Base-by-base conservation (phyloP, 2,329 filamentous ascomycete species). In the Fusarium palustre region DNA sequence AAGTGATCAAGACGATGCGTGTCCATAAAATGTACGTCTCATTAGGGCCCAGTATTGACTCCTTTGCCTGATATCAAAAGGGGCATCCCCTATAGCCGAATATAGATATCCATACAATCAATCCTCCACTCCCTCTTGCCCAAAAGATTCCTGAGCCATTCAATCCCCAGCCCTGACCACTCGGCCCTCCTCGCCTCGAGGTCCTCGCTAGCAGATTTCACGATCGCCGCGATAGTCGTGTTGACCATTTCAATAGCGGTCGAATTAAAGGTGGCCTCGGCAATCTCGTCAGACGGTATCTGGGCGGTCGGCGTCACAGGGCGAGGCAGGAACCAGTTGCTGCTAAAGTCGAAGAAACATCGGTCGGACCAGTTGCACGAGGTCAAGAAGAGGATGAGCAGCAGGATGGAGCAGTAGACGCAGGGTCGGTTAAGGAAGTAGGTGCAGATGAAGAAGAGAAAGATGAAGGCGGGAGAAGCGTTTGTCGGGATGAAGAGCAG, bases 341-440 rank as follows among this genome's bases (percentile, higher is more conserved):
- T 92, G 77, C 84, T 87, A 75, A 97, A 92, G 83, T 98, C 95
- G 84, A 98, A 96, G 83, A 98, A 96, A 78, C 92, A 96, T 55
- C 90, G 89, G 78, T 94, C 92, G 71, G 91, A 92, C 92, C 92
- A 96, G 86, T 94, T 91, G 80, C 92, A 96, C 28, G 91, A 94
- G 28, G 94, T 97, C 71, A 94, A 87, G 84, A 97, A 97, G 73
- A 99, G 93, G 74, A 98, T 94, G 70, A 97, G 87, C 49, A 99
- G 92, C 55, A 99, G 91, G 66, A 97, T 90, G 65, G 94, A 97
- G 87, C 96, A 99, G 86, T 99, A 99, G 74, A 97, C 91, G 84
- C 96, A 99, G 55, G 96, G 96, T 57, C 95, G 91, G 82, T 97
- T 97, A 75, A 99, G 90, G 81, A 97, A 92, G 85, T 97, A 98